Conservation (phyloP, 1,139 yeast species). For the Saccharomyces hybrid region DNA sequence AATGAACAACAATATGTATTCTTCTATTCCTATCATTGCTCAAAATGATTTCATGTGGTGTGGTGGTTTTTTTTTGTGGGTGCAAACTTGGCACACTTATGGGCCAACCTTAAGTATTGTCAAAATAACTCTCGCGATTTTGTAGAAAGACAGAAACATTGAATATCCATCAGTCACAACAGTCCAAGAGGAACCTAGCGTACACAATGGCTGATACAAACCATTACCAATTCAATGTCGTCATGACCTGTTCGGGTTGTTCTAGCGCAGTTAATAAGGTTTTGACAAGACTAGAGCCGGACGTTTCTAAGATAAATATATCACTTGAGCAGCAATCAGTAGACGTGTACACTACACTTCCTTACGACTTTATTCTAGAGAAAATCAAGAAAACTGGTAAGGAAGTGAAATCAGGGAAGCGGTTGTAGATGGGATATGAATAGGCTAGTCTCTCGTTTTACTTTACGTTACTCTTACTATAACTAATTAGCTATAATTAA, state of each 20-base stretch:
- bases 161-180: not conserved
- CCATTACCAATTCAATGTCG: constrained; percentile 67
- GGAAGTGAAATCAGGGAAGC: constrained; percentile 57
- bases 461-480: not conserved
- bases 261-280: constrained; percentile 82
- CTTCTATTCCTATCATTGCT: not conserved
- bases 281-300: constrained; percentile 55
- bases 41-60: not conserved
- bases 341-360: constrained; percentile 58
- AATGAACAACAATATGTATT: no score
- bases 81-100: not conserved
- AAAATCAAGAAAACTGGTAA: constrained; percentile 90
- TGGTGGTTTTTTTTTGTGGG: not conserved
- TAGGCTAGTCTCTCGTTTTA: not conserved
- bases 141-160: no score
- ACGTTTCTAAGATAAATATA: constrained; percentile 63
- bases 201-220: constrained; percentile 37
- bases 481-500: not conserved
- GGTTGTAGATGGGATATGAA: not conserved
- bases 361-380: constrained; percentile 68
- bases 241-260: constrained; percentile 84
- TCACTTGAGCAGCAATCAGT: constrained; percentile 79
- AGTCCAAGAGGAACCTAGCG: not conserved
- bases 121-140: not conserved
- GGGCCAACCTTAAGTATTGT: not conserved